These are phyloP conservation scores for Daldinia sp. DNA, from an alignment of 2,329 filamentous ascomycete species.

Conservation along the genomic window DNA sequence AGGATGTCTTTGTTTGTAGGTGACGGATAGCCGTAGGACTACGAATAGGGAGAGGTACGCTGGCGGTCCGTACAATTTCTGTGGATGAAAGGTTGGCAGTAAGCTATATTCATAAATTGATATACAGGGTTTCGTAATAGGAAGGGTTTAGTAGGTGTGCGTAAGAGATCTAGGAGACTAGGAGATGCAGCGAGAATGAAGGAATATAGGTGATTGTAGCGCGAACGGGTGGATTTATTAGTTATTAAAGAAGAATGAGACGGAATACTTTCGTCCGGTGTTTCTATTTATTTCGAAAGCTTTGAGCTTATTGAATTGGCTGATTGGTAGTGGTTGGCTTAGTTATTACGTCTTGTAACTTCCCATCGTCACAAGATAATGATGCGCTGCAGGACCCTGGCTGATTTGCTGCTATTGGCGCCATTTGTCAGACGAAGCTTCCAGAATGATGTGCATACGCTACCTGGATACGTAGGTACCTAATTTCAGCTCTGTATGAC, in stretches of 20 bases:
- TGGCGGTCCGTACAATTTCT: not conserved
- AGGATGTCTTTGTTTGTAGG: slow-evolving; percentile 14
- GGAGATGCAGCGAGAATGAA: not conserved
- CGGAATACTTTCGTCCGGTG: not conserved
- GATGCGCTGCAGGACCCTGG: slow-evolving; percentile 1
- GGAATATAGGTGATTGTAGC: not conserved
- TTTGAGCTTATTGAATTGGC: not conserved
- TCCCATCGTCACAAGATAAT: slow-evolving; percentile 1
- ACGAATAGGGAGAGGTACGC: slow-evolving; percentile 3
- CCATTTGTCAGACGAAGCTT: slow-evolving; percentile 33
- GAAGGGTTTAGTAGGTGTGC: not conserved
- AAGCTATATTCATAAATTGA: not conserved
- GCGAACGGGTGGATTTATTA: not conserved
- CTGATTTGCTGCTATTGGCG: not conserved
- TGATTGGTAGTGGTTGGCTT: not conserved
- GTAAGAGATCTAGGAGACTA: not conserved
- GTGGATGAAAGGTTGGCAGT: not conserved
- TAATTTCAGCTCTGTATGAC: no score
- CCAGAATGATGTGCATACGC: slow-evolving; percentile 19
- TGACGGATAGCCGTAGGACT: not conserved
- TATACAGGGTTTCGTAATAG: not conserved
- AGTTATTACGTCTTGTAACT: not conserved
- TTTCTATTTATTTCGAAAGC: slow-evolving; percentile 21
- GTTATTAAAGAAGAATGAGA: not conserved
- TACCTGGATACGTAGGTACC: not conserved